These are phyloP conservation scores for Neonectria magnoliae DNA, from an alignment of 2,329 filamentous ascomycete genomes.

Conservation along the genomic window DNA sequence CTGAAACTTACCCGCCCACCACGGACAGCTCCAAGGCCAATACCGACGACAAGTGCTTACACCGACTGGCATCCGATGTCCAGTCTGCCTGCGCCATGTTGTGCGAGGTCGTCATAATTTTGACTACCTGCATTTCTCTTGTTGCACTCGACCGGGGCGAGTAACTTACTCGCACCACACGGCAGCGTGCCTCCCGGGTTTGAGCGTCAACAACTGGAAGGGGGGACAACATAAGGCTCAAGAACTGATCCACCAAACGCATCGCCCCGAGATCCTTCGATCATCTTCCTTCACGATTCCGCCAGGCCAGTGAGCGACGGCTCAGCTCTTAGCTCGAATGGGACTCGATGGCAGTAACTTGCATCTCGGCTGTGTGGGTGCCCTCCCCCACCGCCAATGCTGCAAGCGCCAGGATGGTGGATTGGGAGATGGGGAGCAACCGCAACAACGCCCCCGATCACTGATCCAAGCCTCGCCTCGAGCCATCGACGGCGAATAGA, in stretches of 20 bases:
- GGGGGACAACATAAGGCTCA: slow-evolving; percentile 2
- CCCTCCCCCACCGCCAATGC: slow-evolving; percentile 22
- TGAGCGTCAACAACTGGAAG: neutral
- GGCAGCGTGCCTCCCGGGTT: neutral
- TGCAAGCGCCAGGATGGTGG: slow-evolving; percentile 25
- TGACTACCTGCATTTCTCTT: neutral
- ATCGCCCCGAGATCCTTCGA: slow-evolving; percentile 8
- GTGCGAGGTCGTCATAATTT: slow-evolving; percentile 26
- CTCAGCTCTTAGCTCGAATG: neutral
- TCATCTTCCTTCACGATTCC: slow-evolving; percentile 19
- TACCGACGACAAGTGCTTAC: slow-evolving; percentile 12
- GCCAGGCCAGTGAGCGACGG: slow-evolving; percentile 1
- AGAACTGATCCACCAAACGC: slow-evolving; percentile 22
- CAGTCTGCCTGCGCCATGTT: slow-evolving; percentile 10
- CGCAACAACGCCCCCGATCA: slow-evolving; percentile 9
- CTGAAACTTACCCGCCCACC: neutral
- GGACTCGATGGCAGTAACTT: slow-evolving; percentile 21
- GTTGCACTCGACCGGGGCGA: neutral
- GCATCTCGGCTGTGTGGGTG: slow-evolving; percentile 22
- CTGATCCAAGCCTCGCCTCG: neutral
- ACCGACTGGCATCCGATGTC: slow-evolving; percentile 11
- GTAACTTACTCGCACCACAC: neutral
- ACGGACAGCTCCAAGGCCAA: slow-evolving; percentile 3
- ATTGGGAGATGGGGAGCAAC: slow-evolving; percentile 11
- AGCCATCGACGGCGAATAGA: slow-evolving; percentile 14